Evolutionary conservation across 2,329 filamentous ascomycete genomes (phyloP).

Genomic region (Acrocalymma vagum): DNA sequence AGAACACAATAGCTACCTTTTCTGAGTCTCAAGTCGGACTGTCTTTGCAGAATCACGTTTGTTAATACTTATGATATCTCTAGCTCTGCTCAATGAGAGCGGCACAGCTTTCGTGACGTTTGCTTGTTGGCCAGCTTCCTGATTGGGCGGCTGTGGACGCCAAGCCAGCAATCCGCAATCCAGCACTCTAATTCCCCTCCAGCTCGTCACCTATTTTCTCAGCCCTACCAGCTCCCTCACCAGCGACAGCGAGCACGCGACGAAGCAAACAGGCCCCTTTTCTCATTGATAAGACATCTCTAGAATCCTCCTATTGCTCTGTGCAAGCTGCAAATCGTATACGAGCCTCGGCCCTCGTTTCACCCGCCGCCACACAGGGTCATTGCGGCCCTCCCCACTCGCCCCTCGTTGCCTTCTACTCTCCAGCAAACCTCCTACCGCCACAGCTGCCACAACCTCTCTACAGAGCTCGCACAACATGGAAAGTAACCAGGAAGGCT

Average conservation of each 20-base stretch:
- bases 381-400: conserved; percentile 38
- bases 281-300: conserved; percentile 9
- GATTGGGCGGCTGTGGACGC: conserved; percentile 15
- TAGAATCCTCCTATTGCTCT: conserved; percentile 21
- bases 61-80: too few species aligned
- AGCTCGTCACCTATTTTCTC: conserved; percentile 27
- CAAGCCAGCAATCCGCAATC: conserved; percentile 17
- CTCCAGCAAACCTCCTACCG: conserved; percentile 30
- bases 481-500: conserved; percentile 42
- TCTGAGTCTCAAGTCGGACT: too few species aligned
- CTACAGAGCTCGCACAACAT: conserved; percentile 38
- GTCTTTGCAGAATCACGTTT: too few species aligned
- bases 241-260: conserved; percentile 41
- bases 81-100: too few species aligned
- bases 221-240: conserved; percentile 28
- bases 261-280: conserved; percentile 22
- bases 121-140: conserved; percentile 18
- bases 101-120: conserved; percentile 7
- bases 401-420: conserved; percentile 40
- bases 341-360: conserved; percentile 40
- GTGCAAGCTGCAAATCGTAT: conserved; percentile 20
- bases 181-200: conserved; percentile 28
- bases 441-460: conserved; percentile 26
- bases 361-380: conserved; percentile 42
- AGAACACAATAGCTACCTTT: too few species aligned